phyloP scores from a whole-genome alignment of 371 early-diverging fungal genomes.

The Phascolomyces articulosus region DNA sequence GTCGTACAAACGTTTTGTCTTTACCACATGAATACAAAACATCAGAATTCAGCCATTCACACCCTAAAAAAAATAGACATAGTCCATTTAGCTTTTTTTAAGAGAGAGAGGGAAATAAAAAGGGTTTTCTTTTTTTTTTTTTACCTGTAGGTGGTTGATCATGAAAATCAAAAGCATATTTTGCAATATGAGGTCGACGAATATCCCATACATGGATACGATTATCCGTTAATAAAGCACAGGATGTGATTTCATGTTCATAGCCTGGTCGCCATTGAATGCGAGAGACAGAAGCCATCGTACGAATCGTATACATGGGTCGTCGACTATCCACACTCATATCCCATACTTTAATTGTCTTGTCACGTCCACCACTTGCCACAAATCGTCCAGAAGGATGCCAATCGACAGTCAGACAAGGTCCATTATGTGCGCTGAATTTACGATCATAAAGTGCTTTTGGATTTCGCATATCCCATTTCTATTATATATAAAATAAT shows the following conservation, averaged over 20 bases:
- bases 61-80: constrained; percentile 27
- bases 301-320: constrained; percentile 68
- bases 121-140: not conserved
- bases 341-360: constrained; percentile 88
- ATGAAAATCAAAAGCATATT: constrained; percentile 74
- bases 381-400: constrained; percentile 74
- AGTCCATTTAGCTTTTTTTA: no score
- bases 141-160: constrained; percentile 73
- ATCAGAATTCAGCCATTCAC: constrained; percentile 71
- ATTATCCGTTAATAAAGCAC: constrained; percentile 68
- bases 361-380: constrained; percentile 87
- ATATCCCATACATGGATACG: constrained; percentile 82
- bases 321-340: constrained; percentile 69
- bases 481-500: constrained; percentile 40
- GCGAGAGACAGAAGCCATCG: constrained; percentile 74
- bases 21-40: constrained; percentile 79
- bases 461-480: constrained; percentile 83
- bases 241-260: constrained; percentile 75
- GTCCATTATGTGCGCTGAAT: constrained; percentile 79
- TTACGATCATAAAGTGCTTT: constrained; percentile 63
- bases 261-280: constrained; percentile 82
- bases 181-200: constrained; percentile 73
- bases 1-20: constrained; percentile 72
- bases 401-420: constrained; percentile 84
- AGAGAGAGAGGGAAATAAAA: no score